Evolutionary conservation across 1,284 basidiomycete species (phyloP), one percentile per base, ranked within the genome.

Genomic region (Heimioporus retisporus): DNA sequence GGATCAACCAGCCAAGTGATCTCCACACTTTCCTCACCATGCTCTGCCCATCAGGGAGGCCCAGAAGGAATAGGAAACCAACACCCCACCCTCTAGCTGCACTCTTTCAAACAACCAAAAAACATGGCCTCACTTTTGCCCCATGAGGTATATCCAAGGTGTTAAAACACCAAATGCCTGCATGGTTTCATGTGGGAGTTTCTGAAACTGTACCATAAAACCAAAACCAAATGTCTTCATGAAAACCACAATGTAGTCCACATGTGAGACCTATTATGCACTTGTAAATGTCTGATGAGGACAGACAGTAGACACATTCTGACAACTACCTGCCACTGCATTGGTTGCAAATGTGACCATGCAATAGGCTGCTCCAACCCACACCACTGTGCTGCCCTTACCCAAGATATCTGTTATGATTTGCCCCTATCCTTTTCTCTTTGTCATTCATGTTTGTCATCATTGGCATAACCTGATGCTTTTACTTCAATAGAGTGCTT

Each of bases 91-190:
- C 48, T 2, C n/a, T 64, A 1, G 31, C 51, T 3, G 2, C 25
- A 0, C 25, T 64, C 5, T 42, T 62, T 15, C 7, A 28, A 21
- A 48, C 65, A 2, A 19, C 44, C 1, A 23, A 59, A 8, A 40
- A 63, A 13, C 25, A 23, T 7, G 57, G 61, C 14, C 18, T 68
- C 11, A 63, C 46, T 2, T 67, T 68, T 14, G 35, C 60, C 35
- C 42, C 58, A 1, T 6, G 31, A 0, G 69, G 66, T 35, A 21
- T 71, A n/a, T 68, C 67, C 0, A 61, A 65, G 18, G 13, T 53
- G 18, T 57, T 68, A 0, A 68, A 65, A 60, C 23, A 18, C 16
- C 75, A 73, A 59, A 31, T 73, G 19, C 70, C 72, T 0, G 25
- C 60, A 0, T 74, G 70, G 70, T 58, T 25, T 11, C 72, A 71